Evolutionary conservation across 495 filamentous ascomycete species (phyloP), one percentile per base, ranked within the genome.

Genomic region (Podospora conica): DNA sequence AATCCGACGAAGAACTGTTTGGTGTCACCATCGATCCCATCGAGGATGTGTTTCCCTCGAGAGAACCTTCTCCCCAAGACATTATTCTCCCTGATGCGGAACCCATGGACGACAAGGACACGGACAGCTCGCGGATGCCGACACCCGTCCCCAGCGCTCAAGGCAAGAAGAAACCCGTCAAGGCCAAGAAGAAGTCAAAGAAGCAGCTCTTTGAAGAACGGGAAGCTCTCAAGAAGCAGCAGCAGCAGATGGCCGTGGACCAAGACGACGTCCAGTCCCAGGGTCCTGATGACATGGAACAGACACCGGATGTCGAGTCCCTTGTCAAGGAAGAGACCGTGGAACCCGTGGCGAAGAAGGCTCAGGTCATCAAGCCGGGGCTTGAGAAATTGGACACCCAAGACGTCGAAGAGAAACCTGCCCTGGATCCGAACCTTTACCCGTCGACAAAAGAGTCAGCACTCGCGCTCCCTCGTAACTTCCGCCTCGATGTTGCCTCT

Each of bases 1-100:
- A 90, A 70, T 87, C 89, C n/a, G 90, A 91, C 60, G 89, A 91
- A 72, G 87, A 90, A 61, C 80, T 92, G n/a, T 90, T 91, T 74
- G 84, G 85, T 21, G 80, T 88, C 65, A 78, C 76, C n/a, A 82
- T 82, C 27, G 81, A 83, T 61, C 79, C 79, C 62, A 80, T 85
- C 40, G 82, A 83, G 64, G 74, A 74, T 22, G 82, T 82, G 56
- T 78, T 79, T 22, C 77, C 79, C 3, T 75, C 78, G 4, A 69
- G 70, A 20, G 75, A 71, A 31, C 68, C 53, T 56, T 76, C 65
- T 15, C 71, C 75, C 11, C 78, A 81, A 24, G 78, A 82, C 65
- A 71, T 76, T 9, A 29, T 71, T 7, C 77, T 80, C 61, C 73
- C 73, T 3, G 78, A 80, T 53, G 73, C 76, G 58, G 81, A 77